Percentiles rank a stretch among this genome's conserved stretches.
Conservation (phyloP, 1,139 yeast species). For the Geotrichum candidum region DNA sequence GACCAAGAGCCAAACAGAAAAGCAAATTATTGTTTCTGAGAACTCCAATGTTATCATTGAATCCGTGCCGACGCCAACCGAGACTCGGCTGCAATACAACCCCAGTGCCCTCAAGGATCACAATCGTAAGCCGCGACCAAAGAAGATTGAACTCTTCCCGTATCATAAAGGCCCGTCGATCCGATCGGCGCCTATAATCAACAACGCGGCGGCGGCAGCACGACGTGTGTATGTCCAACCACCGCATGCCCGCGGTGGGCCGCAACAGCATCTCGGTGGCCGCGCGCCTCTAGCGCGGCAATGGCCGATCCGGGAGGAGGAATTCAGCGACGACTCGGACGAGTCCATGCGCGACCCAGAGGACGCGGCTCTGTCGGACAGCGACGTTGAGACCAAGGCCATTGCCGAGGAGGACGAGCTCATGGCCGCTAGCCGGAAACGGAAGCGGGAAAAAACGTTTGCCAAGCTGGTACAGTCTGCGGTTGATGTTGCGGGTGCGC, state of each 20-base stretch:
- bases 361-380: constrained; percentile 27
- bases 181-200: constrained; percentile 17
- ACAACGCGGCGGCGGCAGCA: constrained; percentile 8
- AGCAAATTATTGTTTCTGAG: constrained; percentile 14
- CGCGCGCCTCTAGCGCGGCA: not conserved
- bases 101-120: constrained; percentile 5
- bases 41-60: constrained; percentile 16
- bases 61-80: constrained; percentile 17
- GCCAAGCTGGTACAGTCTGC: not conserved
- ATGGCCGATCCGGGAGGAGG: constrained; percentile 13
- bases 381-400: constrained; percentile 18
- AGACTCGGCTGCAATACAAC: constrained; percentile 2
- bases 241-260: not conserved
- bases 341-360: constrained; percentile 26
- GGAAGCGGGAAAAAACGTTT: not conserved
- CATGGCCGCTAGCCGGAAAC: constrained; percentile 1
- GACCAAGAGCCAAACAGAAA: not conserved
- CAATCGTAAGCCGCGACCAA: constrained; percentile 12
- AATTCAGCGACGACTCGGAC: constrained; percentile 24
- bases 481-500: not conserved
- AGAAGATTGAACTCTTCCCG: constrained; percentile 11
- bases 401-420: constrained; percentile 20
- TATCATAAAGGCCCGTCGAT: constrained; percentile 15
- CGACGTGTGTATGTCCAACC: not conserved
- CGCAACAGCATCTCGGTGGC: not conserved